A percentile compares a stretch with the other conserved stretches of the same genome.
These are phyloP conservation scores for Thielaviopsis populi DNA, from an alignment of 2,329 filamentous ascomycete species.

Conservation along the genomic window DNA sequence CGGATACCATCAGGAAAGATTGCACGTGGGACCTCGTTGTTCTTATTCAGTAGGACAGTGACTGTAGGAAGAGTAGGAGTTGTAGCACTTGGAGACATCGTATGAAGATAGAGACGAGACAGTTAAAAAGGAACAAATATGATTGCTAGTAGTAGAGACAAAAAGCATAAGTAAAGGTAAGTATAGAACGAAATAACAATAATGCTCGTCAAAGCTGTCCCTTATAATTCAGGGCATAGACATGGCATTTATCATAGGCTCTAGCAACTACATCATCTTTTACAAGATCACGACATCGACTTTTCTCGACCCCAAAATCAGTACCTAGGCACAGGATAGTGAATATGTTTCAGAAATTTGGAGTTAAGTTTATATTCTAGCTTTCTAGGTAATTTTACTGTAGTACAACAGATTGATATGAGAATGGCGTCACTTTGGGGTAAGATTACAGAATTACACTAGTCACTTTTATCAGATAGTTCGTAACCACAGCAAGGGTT, in stretches of 20 bases:
- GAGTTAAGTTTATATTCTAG: not conserved
- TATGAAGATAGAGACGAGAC: not conserved
- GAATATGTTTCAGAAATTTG: not conserved
- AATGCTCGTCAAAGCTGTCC: not conserved
- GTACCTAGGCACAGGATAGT: not conserved
- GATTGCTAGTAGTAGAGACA: not conserved
- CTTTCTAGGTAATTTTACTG: too few relatives aligned
- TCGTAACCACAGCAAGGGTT: too few relatives aligned
- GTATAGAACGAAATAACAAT: not conserved
- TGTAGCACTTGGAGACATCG: constrained; percentile 10
- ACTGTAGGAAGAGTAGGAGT: not conserved
- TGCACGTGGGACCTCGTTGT: constrained; percentile 24
- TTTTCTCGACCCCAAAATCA: not conserved
- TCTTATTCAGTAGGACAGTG: constrained; percentile 19
- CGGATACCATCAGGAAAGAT: constrained; percentile 35
- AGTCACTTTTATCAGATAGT: too few relatives aligned
- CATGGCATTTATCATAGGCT: not conserved
- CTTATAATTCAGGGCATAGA: not conserved
- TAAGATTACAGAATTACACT: not conserved
- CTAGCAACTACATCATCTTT: not conserved
- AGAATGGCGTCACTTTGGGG: not conserved
- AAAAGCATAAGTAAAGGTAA: not conserved
- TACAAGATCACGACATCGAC: not conserved
- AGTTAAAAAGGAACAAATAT: not conserved
- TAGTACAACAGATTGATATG: not conserved